Conservation (phyloP, 108 stramenopile species). For the Cyclotella choctawhatcheeana region DNA sequence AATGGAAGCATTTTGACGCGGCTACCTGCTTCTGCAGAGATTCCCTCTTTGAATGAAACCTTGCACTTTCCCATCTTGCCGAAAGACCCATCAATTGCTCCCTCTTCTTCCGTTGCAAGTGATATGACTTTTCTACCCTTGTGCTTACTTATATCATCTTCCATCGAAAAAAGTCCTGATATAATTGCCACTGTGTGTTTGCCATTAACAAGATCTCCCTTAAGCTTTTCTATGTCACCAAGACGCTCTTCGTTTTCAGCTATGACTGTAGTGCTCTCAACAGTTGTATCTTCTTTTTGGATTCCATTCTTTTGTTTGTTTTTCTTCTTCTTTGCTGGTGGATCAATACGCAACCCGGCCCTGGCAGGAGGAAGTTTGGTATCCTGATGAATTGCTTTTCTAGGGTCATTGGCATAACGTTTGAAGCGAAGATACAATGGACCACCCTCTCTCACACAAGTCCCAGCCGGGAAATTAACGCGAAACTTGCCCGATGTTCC, state of each 20-base stretch:
- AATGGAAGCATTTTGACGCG: conserved; percentile 38
- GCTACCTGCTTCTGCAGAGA: conserved; percentile 59
- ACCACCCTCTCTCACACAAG: conserved; percentile 72
- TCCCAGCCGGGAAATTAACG: conserved; percentile 84
- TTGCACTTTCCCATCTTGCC: conserved; percentile 97
- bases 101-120: conserved; percentile 70
- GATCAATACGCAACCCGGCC: conserved; percentile 69
- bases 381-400: conserved; percentile 87
- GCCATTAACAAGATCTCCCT: conserved; percentile 81
- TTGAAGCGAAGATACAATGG: conserved; percentile 77
- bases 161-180: conserved; percentile 88
- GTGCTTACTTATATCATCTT: conserved; percentile 79
- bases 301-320: conserved; percentile 55
- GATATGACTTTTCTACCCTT: conserved; percentile 66
- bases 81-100: conserved; percentile 80
- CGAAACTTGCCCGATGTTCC: conserved; percentile 94
- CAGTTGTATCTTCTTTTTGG: conserved; percentile 12
- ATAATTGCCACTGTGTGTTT: conserved; percentile 79
- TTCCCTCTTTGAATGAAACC: conserved; percentile 79
- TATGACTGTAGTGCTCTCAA: conserved; percentile 2
- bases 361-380: conserved; percentile 62
- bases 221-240: conserved; percentile 79
- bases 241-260: conserved; percentile 6
- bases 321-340: conserved; percentile 51
- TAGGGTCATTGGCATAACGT: conserved; percentile 80